Evolutionary conservation across 2,329 filamentous ascomycete genomes (phyloP), one percentile per base, ranked within the genome.

Genomic region (Ascochyta lentis): DNA sequence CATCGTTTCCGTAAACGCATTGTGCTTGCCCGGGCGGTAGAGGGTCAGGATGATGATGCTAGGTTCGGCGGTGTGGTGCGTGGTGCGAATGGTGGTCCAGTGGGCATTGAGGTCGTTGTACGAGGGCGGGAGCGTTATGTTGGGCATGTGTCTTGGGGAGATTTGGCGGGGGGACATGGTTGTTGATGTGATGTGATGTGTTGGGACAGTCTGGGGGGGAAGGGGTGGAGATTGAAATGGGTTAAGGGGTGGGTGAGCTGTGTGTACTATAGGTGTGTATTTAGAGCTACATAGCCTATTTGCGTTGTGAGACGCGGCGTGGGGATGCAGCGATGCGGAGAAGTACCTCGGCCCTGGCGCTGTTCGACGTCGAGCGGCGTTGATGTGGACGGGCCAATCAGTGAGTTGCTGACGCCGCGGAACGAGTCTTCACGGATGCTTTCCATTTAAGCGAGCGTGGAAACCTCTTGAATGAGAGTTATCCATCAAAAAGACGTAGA

Each of bases 1-100:
- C 86, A 91, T 90, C 13, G 75, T 78, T 19, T 81, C 77, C 3
- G 86, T 90, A 74, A 91, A 90, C 57, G 86, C 88, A 81, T 91
- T 91, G 76, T 87, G 81, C 56, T 85, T 85, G 10, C 77, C 73
- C 0, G 88, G 89, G 16, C 89, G 84, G 76, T 89, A 80, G 37
- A 91, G 81, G 2, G 84, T 84, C 31, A 90, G 73, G 59, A 90
- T 72, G 45, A 91, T 80, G 47, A 89, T 81, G 10, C 81, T 71
- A 0, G 87, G 84, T 24, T 75, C 68, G 5, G 66, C 57, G 4
- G 71, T 72, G 48, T 80, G 72, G 59, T 80, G 77, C 24, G 69
- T 67, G 6, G 79, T 72, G 43, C 65, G 72, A 59, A 81, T 80
- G 15, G 4, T 16, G 0, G 29, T 49, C 49, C 49, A 58, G 35